phyloP scores from a whole-genome alignment of 176 grass and related monocot species.

The Musa troglodytarum region DNA sequence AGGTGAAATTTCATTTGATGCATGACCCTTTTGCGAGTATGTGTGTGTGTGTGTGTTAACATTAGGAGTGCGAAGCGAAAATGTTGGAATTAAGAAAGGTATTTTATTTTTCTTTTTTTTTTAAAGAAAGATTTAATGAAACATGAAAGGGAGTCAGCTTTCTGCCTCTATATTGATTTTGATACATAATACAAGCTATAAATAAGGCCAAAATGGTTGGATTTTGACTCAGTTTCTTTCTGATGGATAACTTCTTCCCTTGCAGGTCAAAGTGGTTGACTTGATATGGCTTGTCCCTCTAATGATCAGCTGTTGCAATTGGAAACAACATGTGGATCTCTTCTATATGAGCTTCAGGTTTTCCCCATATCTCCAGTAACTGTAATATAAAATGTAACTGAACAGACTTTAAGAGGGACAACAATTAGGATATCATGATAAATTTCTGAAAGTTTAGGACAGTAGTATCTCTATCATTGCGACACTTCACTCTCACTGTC shows the following conservation, averaged over 20 bases:
- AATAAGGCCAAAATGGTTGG: background rate
- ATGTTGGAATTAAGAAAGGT: background rate
- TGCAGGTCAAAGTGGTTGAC: background rate
- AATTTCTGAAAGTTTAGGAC: background rate
- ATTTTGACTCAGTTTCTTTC: background rate
- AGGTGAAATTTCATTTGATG: background rate
- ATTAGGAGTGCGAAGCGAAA: background rate
- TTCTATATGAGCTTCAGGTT: conserved; percentile 34
- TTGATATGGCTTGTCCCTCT: conserved; percentile 12
- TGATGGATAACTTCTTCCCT: background rate
- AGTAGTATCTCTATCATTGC: background rate
- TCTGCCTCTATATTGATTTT: background rate
- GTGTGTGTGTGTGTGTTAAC: background rate
- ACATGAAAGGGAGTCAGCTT: background rate
- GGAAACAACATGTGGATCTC: conserved; percentile 28
- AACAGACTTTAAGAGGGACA: too few relatives aligned
- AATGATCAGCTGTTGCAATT: conserved; percentile 23
- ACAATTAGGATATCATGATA: too few relatives aligned
- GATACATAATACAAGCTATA: background rate
- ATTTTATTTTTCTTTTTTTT: background rate
- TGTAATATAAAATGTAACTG: too few relatives aligned
- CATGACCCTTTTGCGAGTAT: background rate
- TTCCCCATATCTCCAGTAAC: background rate
- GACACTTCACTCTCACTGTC: too few relatives aligned
- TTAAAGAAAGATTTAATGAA: background rate